Base-by-base conservation (phyloP, 352 stramenopile genomes). In the Pythium folliculosum region DNA sequence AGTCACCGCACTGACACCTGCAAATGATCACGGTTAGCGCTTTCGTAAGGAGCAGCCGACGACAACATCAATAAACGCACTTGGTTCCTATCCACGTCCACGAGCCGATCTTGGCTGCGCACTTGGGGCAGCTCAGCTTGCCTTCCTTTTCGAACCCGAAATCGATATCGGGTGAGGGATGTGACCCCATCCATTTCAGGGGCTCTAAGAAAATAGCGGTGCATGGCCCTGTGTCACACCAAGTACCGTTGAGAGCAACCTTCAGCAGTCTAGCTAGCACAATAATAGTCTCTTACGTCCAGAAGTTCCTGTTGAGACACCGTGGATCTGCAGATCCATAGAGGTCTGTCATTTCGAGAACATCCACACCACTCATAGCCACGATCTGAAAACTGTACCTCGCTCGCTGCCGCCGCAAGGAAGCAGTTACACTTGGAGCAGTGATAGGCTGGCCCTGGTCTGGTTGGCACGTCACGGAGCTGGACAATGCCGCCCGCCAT, bases 81-180 rank as follows among this genome's bases (percentile, higher is more conserved):
- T 90, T 91, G 66, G 84, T 70, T 51, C 85, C 85, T 27, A 82
- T 81, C 85, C 85, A 94, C 60, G 81, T 86, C 80, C 80, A 94
- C 25, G 80, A 82, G n/a, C 85, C 85, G 59, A 94, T 72, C 54
- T 94, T 94, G 14, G 83, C 69, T 7, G 76, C 81, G 64, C 85
- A 93, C 14, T 81, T 80, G 17, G 84, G 84, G 63, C 85, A 94
- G 10, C 69, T 58, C 10, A 94, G 48, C 48, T 92, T 94, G 30
- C 85, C 85, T 25, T 86, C 68, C 30, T 82, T 84, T 38, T 56
- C 68, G 25, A 65, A 62, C 17, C 70, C 43, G 30, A 90, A 80
- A 6, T 56, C 57, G 17, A 52, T 8, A 37, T 49, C 38, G 0
- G 9, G 10, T 0, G 48, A 19, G 0, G 67, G 52, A 17, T 48